Percentiles rank a stretch among this genome's conserved stretches.
Conservation (phyloP, 257 asterid genomes). For the Penstemon newberryi region DNA sequence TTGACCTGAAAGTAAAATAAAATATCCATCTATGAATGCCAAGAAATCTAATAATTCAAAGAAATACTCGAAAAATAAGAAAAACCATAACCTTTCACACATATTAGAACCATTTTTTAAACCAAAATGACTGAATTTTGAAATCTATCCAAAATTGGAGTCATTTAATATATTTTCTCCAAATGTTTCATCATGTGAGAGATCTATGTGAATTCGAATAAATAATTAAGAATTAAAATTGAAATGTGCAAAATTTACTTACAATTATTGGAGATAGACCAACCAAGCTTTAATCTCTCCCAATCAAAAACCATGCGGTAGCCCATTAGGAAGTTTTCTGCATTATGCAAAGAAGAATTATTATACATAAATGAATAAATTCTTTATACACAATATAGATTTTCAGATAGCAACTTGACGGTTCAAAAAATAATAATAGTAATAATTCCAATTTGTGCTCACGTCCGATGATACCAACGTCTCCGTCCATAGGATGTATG, state of each 20-base stretch:
- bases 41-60: neutral
- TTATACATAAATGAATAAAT: neutral
- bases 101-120: too few species aligned
- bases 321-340: conserved; percentile 80
- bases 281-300: conserved; percentile 74
- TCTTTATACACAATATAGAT: neutral
- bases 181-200: neutral
- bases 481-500: conserved; percentile 32
- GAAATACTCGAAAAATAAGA: neutral
- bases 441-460: conserved; percentile 31
- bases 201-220: neutral
- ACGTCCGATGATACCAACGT: conserved; percentile 73
- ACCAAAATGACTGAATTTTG: neutral
- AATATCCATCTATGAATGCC: neutral
- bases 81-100: neutral
- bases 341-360: conserved; percentile 28
- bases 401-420: neutral
- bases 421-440: neutral
- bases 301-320: conserved; percentile 74
- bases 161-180: too few species aligned
- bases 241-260: conserved; percentile 38
- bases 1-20: conserved; percentile 45
- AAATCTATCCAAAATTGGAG: neutral
- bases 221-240: neutral
- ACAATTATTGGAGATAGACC: conserved; percentile 72